Base-by-base conservation (phyloP, 164 flowering plant species). In the Sextonia rubra region DNA sequence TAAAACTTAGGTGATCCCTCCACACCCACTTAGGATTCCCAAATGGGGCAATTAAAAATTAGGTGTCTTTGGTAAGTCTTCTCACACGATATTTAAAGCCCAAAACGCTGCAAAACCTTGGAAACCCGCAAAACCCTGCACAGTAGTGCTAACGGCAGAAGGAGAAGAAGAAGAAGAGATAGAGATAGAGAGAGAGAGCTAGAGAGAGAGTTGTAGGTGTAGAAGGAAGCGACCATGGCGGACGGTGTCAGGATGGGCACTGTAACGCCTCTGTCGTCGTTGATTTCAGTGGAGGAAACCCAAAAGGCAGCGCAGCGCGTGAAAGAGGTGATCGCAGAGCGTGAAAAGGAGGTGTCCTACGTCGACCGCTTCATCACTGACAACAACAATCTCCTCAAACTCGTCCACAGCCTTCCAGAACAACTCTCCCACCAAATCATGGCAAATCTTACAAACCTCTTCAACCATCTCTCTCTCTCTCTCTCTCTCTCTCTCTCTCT, bases 371-470 rank as follows among this genome's bases (percentile, higher is more conserved):
- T 91, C 82, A 68, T 84, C 66, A 62, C 85, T 24, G 97, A 92
- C 65, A 95, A 95, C 81, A 72, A 70, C 48, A 69, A 70, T 74
- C 87, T 95, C 66, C 72, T 89, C 74, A 90, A 88, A 77, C 92
- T 87, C 71, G 93, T 95, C 61, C 87, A 84, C 62, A 83, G 76
- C 47, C 96, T 95, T 49, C 99, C 99, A 20, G 93, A 93, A 25
- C 86, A 90, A 47, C 91, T 91, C 66, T 86, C 85, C 75, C 98
- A 91, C 71, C 78, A 86, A 32, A 76, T 91, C 77, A 91, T 91
- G 98, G 99, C 73, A 80, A 69, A 76, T 7, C 2, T 3, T 9
- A 14, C 9, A 22, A 58, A 24, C 3, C 37, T n/a, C n/a, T n/a
- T n/a, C n/a, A n/a, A n/a, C 58, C 24, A 23, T 48, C 18, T 17